These are phyloP conservation scores for Aureobasidium sp. DNA, from an alignment of 2,329 filamentous ascomycete species.

Conservation along the genomic window DNA sequence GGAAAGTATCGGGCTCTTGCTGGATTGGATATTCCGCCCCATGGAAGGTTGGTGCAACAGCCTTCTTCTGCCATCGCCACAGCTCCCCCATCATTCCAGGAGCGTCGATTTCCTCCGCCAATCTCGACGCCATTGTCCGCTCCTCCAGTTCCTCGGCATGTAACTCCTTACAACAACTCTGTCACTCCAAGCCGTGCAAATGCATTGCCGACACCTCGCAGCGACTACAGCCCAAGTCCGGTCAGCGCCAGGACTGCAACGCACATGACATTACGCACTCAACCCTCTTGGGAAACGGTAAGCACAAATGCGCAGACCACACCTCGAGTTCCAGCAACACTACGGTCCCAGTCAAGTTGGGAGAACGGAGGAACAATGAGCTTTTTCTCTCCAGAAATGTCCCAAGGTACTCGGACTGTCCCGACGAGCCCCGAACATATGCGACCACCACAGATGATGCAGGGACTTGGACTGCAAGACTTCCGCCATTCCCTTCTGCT, in stretches of 20 bases:
- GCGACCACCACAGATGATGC: slow-evolving; percentile 1
- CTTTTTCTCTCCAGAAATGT: not conserved
- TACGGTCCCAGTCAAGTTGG: slow-evolving; percentile 1
- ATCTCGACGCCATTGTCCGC: slow-evolving; percentile 22
- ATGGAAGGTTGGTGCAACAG: slow-evolving; percentile 1
- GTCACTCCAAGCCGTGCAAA: slow-evolving; percentile 18
- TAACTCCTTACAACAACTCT: slow-evolving; percentile 21
- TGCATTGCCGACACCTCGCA: slow-evolving; percentile 22
- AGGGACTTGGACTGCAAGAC: not conserved
- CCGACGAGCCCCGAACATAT: slow-evolving; percentile 10
- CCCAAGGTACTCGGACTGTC: not conserved
- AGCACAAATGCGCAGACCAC: slow-evolving; percentile 13
- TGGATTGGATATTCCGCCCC: slow-evolving; percentile 27
- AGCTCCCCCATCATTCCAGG: slow-evolving; percentile 11
- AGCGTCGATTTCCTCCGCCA: not conserved
- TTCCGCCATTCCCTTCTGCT: slow-evolving; percentile 8
- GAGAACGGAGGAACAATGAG: not conserved
- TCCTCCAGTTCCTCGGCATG: slow-evolving; percentile 28
- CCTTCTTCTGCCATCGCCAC: slow-evolving; percentile 13
- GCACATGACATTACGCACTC: slow-evolving; percentile 11
- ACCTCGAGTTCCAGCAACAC: slow-evolving; percentile 11
- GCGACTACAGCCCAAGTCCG: slow-evolving; percentile 20
- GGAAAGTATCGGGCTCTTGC: slow-evolving; percentile 31
- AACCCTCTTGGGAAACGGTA: slow-evolving; percentile 20
- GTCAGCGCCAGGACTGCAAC: slow-evolving; percentile 1